These are phyloP conservation scores for Petunia hybrid DNA, from an alignment of 305 asterid genomes.

Conservation along the genomic window DNA sequence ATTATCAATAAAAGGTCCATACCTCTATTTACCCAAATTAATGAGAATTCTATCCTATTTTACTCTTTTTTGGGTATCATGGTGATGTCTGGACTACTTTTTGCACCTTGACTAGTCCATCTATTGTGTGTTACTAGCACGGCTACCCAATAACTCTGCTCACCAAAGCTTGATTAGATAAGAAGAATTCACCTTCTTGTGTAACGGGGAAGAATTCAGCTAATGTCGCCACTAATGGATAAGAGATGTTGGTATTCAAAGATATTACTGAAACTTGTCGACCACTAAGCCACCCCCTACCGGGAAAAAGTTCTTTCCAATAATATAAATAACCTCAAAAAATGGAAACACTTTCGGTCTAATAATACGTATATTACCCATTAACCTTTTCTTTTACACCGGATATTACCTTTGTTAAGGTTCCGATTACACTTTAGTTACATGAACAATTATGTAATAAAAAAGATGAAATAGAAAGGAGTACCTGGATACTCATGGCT, in stretches of 20 bases:
- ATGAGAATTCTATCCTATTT: conserved; percentile 1
- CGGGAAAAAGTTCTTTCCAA: background rate
- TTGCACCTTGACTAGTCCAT: background rate
- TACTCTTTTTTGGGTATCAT: background rate
- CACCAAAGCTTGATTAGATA: background rate
- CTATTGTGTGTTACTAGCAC: background rate
- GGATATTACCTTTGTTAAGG: too few species aligned
- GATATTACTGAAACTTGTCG: background rate
- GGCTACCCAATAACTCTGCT: background rate
- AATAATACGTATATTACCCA: background rate
- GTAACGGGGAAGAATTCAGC: background rate
- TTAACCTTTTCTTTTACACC: background rate
- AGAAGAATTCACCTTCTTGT: background rate
- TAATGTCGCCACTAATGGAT: background rate
- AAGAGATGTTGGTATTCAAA: background rate
- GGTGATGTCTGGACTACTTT: background rate
- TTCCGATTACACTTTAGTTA: too few species aligned
- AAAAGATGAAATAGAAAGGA: background rate
- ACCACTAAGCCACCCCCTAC: background rate
- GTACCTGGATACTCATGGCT: conserved; percentile 62
- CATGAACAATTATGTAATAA: too few species aligned
- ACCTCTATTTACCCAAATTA: background rate
- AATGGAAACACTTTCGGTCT: background rate
- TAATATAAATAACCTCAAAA: background rate
- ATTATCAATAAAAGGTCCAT: background rate